These are phyloP conservation scores for Botrytis elliptica DNA, from an alignment of 2,329 filamentous ascomycete species.

Conservation along the genomic window DNA sequence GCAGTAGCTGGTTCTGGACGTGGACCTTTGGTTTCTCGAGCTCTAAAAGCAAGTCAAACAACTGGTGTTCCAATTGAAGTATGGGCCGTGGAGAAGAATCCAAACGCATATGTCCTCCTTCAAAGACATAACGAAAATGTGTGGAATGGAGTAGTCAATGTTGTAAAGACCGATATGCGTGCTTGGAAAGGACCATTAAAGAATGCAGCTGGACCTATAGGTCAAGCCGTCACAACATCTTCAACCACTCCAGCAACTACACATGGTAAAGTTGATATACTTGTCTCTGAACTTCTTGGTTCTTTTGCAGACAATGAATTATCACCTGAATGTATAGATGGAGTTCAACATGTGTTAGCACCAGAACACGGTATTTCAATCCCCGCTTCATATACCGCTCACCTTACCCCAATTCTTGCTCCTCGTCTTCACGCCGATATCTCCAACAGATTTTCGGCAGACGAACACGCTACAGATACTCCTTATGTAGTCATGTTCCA, in stretches of 20 bases:
- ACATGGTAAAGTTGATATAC: constrained; percentile 76
- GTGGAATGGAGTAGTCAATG: constrained; percentile 79
- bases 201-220: constrained; percentile 36
- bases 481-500: constrained; percentile 95
- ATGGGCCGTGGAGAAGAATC: constrained; percentile 97
- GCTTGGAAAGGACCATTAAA: constrained; percentile 82
- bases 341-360: constrained; percentile 85
- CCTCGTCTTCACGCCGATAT: constrained; percentile 85
- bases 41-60: constrained; percentile 73
- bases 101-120: constrained; percentile 91
- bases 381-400: constrained; percentile 87
- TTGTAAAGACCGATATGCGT: constrained; percentile 97
- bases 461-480: constrained; percentile 76
- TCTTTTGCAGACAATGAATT: constrained; percentile 98
- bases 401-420: constrained; percentile 86
- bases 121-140: constrained; percentile 77
- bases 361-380: constrained; percentile 85
- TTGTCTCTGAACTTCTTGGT: constrained; percentile 90
- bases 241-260: constrained; percentile 43
- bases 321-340: constrained; percentile 93
- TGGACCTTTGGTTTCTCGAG: constrained; percentile 86
- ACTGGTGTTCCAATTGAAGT: constrained; percentile 78
- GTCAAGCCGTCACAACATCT: constrained; percentile 40
- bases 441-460: constrained; percentile 56
- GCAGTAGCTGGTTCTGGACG: constrained; percentile 92